Evolutionary conservation across 768 basidiomycete species (phyloP).

Genomic region (Cyclocybe cylindracea): DNA sequence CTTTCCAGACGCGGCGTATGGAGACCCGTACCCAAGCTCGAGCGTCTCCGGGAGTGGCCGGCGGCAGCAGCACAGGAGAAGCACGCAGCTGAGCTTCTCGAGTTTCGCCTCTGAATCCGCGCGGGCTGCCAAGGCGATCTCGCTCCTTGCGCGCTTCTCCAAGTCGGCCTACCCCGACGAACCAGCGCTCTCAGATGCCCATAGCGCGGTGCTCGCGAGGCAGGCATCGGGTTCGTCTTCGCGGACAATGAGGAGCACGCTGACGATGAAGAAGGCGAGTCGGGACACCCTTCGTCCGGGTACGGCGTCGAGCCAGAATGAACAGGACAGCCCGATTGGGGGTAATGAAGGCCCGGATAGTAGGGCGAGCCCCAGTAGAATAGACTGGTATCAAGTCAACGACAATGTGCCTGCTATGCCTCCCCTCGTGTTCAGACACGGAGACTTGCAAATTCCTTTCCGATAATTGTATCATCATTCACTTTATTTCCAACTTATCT

Average conservation of each 20-base stretch:
- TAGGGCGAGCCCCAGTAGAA: not conserved
- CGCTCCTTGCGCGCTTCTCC: not conserved
- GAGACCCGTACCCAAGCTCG: not conserved
- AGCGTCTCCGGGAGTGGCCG: not conserved
- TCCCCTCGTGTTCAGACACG: not conserved
- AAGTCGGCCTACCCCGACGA: not conserved
- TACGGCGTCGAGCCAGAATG: no score
- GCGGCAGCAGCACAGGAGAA: not conserved
- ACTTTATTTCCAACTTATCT: not conserved
- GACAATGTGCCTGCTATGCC: not conserved
- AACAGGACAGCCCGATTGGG: no score
- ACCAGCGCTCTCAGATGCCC: conserved; percentile 5
- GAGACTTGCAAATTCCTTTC: not conserved
- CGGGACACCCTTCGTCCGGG: not conserved
- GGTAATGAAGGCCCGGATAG: no score
- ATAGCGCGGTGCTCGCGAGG: conserved; percentile 5
- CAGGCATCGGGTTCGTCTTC: conserved; percentile 5
- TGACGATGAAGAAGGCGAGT: not conserved
- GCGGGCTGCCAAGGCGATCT: not conserved
- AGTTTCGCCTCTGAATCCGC: not conserved
- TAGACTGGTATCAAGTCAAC: not conserved
- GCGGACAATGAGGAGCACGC: not conserved
- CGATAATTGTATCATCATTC: not conserved
- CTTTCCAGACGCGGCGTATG: not conserved
- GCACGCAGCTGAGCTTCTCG: not conserved